phyloP scores from a whole-genome alignment of 2,329 filamentous ascomycete genomes.

The Aspergillus glaucus region DNA sequence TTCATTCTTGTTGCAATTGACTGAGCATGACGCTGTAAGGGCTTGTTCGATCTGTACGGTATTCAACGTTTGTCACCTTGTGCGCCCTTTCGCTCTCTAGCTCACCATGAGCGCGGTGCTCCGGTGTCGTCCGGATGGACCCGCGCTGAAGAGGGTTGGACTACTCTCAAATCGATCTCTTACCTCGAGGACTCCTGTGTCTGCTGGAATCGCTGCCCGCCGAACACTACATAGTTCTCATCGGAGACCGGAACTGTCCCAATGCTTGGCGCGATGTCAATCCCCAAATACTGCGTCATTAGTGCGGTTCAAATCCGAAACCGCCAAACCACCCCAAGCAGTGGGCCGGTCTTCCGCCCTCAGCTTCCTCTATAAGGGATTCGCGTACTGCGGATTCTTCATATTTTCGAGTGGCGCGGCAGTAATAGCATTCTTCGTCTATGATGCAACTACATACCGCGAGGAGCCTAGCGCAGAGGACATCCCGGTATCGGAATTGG shows the following conservation, averaged over 20 bases:
- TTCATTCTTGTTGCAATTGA: neutral
- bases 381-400: slow-evolving; percentile 69
- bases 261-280: slow-evolving; percentile 16
- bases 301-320: slow-evolving; percentile 27
- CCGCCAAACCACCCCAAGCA: slow-evolving; percentile 10
- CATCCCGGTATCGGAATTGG: slow-evolving; percentile 75
- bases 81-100: neutral
- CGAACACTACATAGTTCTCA: slow-evolving; percentile 17
- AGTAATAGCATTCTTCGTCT: slow-evolving; percentile 81
- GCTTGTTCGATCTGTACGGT: neutral
- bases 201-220: slow-evolving; percentile 8
- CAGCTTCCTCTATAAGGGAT: slow-evolving; percentile 60
- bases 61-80: neutral
- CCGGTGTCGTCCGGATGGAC: slow-evolving; percentile 22
- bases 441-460: slow-evolving; percentile 86
- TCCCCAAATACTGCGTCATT: slow-evolving; percentile 16
- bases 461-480: slow-evolving; percentile 62
- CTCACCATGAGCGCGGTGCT: slow-evolving; percentile 25
- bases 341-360: slow-evolving; percentile 28
- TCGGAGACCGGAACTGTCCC: slow-evolving; percentile 13
- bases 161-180: slow-evolving; percentile 16
- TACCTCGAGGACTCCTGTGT: slow-evolving; percentile 7
- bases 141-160: slow-evolving; percentile 22
- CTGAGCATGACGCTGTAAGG: neutral
- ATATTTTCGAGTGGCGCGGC: slow-evolving; percentile 62